These are phyloP conservation scores for Exophiala xenobiotica DNA, from an alignment of 2,329 filamentous ascomycete genomes.

Conservation along the genomic window DNA sequence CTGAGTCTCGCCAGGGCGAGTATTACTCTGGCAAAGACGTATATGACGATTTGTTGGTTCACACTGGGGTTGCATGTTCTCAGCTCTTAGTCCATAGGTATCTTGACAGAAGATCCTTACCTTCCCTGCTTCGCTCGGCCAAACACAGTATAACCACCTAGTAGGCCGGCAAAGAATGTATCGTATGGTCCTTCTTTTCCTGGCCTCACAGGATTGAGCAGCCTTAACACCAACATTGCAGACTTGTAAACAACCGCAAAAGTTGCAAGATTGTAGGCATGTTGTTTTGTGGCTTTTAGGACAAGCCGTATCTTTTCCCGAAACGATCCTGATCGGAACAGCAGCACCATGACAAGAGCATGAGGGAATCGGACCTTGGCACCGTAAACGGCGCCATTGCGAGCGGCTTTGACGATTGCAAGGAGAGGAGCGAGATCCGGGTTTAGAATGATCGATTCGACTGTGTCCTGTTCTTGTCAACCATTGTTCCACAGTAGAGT, in stretches of 20 bases:
- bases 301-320: conserved; percentile 76
- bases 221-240: conserved; percentile 71
- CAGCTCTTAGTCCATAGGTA: conserved; percentile 20
- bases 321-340: conserved; percentile 91
- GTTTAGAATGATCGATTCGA: conserved; percentile 25
- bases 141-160: conserved; percentile 93
- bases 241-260: conserved; percentile 92
- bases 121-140: conserved; percentile 70
- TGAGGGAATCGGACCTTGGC: conserved; percentile 98
- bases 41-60: conserved; percentile 77
- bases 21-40: conserved; percentile 89
- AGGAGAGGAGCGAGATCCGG: conserved; percentile 72
- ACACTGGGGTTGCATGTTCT: conserved; percentile 12
- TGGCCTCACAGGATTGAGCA: conserved; percentile 45
- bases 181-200: conserved; percentile 71
- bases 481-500: neutral
- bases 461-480: conserved; percentile 17
- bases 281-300: conserved; percentile 80
- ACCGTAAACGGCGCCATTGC: conserved; percentile 96
- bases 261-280: conserved; percentile 85
- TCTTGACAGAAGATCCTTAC: conserved; percentile 66
- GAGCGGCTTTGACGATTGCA: conserved; percentile 83
- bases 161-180: conserved; percentile 78
- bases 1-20: conserved; percentile 81
- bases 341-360: conserved; percentile 95